Evolutionary conservation across 2,329 filamentous ascomycete genomes (phyloP).

Genomic region (Ophiostoma sp.): DNA sequence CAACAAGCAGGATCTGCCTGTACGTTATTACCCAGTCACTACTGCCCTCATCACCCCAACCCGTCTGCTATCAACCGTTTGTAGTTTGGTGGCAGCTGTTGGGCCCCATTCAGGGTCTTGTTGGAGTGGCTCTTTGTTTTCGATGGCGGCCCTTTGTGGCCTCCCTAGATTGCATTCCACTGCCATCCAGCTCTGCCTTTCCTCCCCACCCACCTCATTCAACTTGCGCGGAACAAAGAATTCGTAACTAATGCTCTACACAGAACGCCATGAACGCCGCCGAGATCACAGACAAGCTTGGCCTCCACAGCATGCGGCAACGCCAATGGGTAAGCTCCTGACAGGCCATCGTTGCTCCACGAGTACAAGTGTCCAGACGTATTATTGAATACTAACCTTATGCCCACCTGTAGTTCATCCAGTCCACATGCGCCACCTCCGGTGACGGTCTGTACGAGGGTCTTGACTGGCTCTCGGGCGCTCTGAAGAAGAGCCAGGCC

Average conservation of each 20-base stretch:
- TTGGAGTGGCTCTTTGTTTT: constrained; percentile 14
- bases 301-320: constrained; percentile 97
- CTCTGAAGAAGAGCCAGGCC: constrained; percentile 61
- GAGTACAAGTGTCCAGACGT: not conserved
- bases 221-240: not conserved
- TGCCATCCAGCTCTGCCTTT: not conserved
- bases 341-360: no score
- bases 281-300: constrained; percentile 99
- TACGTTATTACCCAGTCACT: constrained; percentile 46
- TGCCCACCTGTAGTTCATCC: constrained; percentile 50
- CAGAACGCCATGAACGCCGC: constrained; percentile 99
- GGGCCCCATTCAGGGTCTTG: not conserved
- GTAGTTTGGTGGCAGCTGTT: not conserved
- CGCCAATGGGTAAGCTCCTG: constrained; percentile 83
- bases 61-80: not conserved
- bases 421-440: constrained; percentile 79
- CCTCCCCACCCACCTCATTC: not conserved
- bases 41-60: not conserved
- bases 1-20: constrained; percentile 99
- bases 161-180: constrained; percentile 12
- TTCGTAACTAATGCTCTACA: constrained; percentile 12
- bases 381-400: not conserved
- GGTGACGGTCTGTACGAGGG: constrained; percentile 77
- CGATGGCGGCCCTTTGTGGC: constrained; percentile 9
- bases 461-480: constrained; percentile 74